phyloP scores from a whole-genome alignment of 2,329 filamentous ascomycete genomes.

The Sodiomyces alkalinus region DNA sequence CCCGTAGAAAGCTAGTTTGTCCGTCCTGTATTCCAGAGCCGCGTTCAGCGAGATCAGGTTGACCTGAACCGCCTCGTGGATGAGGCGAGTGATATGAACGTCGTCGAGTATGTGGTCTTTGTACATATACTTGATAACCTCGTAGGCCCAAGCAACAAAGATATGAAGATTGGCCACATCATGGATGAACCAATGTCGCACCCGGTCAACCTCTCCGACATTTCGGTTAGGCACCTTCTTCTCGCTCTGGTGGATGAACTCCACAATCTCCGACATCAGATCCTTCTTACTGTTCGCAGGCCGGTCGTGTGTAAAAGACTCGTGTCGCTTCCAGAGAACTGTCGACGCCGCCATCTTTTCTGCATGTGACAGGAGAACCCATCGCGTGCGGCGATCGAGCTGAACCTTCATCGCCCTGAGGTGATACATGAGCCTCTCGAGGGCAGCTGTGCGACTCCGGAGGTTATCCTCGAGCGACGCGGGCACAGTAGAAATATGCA shows the following conservation, averaged over 20 bases:
- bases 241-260: constrained; percentile 60
- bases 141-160: constrained; percentile 65
- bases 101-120: constrained; percentile 44
- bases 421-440: constrained; percentile 61
- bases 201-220: constrained; percentile 57
- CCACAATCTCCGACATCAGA: constrained; percentile 59
- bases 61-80: constrained; percentile 52
- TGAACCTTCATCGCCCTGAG: constrained; percentile 50
- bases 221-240: constrained; percentile 52
- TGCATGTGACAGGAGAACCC: constrained; percentile 74
- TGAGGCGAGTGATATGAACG: constrained; percentile 34
- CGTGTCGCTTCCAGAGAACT: constrained; percentile 68
- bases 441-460: constrained; percentile 52
- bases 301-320: constrained; percentile 47
- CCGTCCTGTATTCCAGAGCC: constrained; percentile 54
- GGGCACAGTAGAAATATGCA: constrained; percentile 56
- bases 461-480: constrained; percentile 74
- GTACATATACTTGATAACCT: constrained; percentile 59
- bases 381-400: constrained; percentile 54
- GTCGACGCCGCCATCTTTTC: constrained; percentile 77
- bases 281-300: constrained; percentile 48
- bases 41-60: constrained; percentile 56
- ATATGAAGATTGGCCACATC: constrained; percentile 59
- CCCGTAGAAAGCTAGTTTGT: constrained; percentile 57
- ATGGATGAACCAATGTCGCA: constrained; percentile 77